phyloP scores from a whole-genome alignment of 257 asterid species.

The Cinchona pubescens region DNA sequence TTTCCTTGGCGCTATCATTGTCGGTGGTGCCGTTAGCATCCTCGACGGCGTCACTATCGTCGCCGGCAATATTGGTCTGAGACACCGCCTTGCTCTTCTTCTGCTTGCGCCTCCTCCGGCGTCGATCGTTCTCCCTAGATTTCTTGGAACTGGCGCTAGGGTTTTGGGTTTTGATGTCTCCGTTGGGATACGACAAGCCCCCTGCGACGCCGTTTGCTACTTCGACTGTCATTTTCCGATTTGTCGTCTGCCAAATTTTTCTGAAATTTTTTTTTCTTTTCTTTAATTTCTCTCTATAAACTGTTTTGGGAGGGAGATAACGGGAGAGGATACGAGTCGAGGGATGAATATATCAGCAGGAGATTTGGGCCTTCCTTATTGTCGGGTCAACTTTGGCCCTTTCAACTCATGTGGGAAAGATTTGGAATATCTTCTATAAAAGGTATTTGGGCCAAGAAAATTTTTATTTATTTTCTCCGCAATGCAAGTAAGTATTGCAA shows the following conservation, averaged over 20 bases:
- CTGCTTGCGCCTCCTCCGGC: constrained; percentile 92
- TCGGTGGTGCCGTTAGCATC: constrained; percentile 40
- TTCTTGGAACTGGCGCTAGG: constrained; percentile 44
- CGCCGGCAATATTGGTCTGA: constrained; percentile 38
- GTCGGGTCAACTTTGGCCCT: too few relatives aligned
- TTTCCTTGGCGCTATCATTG: constrained; percentile 59
- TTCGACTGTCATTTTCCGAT: constrained; percentile 24
- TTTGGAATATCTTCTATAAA: too few relatives aligned
- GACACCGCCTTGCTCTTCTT: constrained; percentile 63
- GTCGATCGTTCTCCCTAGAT: constrained; percentile 63
- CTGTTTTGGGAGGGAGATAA: too few relatives aligned
- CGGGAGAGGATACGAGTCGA: too few relatives aligned
- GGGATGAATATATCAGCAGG: too few relatives aligned
- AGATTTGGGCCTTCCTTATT: too few relatives aligned
- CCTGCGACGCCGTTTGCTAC: constrained; percentile 19
- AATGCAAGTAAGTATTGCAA: too few relatives aligned
- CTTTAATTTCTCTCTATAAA: not conserved
- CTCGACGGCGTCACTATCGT: constrained; percentile 44
- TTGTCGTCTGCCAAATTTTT: not conserved
- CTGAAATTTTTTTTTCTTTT: not conserved
- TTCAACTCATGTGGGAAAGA: too few relatives aligned
- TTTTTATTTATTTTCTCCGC: too few relatives aligned
- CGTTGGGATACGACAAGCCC: constrained; percentile 26
- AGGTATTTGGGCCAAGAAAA: too few relatives aligned
- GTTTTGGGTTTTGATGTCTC: constrained; percentile 47